Evolutionary conservation across 2,329 filamentous ascomycete genomes (phyloP).

Genomic region (Cordyceps sp.): DNA sequence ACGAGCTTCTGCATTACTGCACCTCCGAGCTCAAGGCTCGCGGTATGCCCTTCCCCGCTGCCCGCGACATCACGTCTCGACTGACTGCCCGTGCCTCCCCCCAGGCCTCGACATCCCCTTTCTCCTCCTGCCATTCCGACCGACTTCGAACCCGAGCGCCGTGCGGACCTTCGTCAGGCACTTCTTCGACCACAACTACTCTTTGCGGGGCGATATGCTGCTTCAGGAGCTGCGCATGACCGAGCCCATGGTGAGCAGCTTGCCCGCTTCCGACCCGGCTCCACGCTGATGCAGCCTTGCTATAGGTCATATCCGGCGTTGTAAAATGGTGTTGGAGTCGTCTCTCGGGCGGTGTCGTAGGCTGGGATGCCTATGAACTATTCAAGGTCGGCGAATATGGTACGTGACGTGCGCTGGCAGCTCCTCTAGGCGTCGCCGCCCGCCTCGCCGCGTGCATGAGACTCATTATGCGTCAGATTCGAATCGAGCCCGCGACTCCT

Average conservation of each 20-base stretch:
- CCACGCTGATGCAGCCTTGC: not conserved
- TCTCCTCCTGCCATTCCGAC: conserved; percentile 83
- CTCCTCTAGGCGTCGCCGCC: too few species aligned
- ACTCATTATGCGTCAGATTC: conserved; percentile 45
- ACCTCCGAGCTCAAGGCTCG: conserved; percentile 84
- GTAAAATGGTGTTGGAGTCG: conserved; percentile 98
- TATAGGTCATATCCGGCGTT: conserved; percentile 76
- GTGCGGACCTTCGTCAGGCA: conserved; percentile 85
- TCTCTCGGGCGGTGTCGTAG: conserved; percentile 77
- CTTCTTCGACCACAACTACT: conserved; percentile 62
- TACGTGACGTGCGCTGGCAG: too few species aligned
- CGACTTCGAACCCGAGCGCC: conserved; percentile 78
- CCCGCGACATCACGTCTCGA: not conserved
- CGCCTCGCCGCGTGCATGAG: not conserved
- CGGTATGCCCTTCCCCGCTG: conserved; percentile 41
- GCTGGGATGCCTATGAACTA: conserved; percentile 92
- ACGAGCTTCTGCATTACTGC: conserved; percentile 71
- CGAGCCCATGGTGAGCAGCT: conserved; percentile 85
- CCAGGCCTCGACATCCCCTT: conserved; percentile 80
- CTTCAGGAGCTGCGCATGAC: conserved; percentile 79
- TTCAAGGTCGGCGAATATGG: conserved; percentile 91
- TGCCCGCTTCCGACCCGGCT: conserved; percentile 1
- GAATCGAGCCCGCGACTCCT: conserved; percentile 77
- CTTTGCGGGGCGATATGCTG: conserved; percentile 52
- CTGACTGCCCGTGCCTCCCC: conserved; percentile 1